Percentiles rank a stretch among this genome's conserved stretches.
Evolutionary conservation across 1,284 basidiomycete genomes (phyloP).

Genomic region (Amylostereum chailletii): DNA sequence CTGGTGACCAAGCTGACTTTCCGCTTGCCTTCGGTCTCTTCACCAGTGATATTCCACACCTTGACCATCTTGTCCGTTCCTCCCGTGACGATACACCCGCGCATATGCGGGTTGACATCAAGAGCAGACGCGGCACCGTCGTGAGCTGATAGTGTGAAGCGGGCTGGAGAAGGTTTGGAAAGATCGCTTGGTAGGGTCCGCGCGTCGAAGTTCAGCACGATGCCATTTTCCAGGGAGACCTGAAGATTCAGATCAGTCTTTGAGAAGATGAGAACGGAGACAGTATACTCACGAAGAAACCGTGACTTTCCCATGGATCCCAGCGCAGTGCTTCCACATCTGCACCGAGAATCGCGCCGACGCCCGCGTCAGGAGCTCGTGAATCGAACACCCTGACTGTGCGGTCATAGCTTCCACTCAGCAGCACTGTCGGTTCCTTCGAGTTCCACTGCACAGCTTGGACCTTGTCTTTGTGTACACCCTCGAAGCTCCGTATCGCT

Average conservation of each 20-base stretch:
- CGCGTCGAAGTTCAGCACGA: slow-evolving; percentile 88
- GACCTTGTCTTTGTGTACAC: slow-evolving; percentile 91
- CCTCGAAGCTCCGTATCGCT: slow-evolving; percentile 78
- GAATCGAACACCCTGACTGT: slow-evolving; percentile 92
- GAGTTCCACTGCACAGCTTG: slow-evolving; percentile 96
- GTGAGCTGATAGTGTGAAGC: slow-evolving; percentile 91
- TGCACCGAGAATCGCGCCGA: slow-evolving; percentile 73
- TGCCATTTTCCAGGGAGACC: slow-evolving; percentile 90
- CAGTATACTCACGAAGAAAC: slow-evolving; percentile 70
- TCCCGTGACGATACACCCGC: slow-evolving; percentile 87
- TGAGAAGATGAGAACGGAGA: background rate
- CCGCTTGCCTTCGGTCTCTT: slow-evolving; percentile 55
- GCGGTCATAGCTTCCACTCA: slow-evolving; percentile 92
- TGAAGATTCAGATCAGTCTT: slow-evolving; percentile 22
- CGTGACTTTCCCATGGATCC: slow-evolving; percentile 89
- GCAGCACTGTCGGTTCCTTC: slow-evolving; percentile 76
- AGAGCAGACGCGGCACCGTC: slow-evolving; percentile 89
- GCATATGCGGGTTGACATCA: slow-evolving; percentile 88
- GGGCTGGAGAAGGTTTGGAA: slow-evolving; percentile 51
- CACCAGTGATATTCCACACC: slow-evolving; percentile 84
- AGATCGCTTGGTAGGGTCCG: slow-evolving; percentile 69
- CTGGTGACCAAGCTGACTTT: slow-evolving; percentile 85
- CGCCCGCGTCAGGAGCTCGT: slow-evolving; percentile 71
- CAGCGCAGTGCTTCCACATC: slow-evolving; percentile 93
- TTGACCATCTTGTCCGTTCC: slow-evolving; percentile 93